Evolutionary conservation across 495 filamentous ascomycete species (phyloP).

Genomic region (Rusavskia elegans): DNA sequence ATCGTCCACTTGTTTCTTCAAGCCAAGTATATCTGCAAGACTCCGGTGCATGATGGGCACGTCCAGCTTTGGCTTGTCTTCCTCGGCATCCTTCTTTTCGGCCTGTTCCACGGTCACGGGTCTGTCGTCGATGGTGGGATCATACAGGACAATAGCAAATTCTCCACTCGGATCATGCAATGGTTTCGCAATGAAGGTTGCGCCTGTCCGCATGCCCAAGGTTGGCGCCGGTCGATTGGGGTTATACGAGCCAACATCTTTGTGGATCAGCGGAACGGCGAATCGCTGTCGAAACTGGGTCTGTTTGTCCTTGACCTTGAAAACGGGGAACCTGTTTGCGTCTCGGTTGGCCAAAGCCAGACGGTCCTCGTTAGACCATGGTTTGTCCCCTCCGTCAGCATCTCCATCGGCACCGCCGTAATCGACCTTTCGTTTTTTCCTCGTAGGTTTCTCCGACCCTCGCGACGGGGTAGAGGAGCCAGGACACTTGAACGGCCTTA

Average conservation of each 20-base stretch:
- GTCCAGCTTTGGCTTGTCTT: slow-evolving; percentile 44
- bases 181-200: slow-evolving; percentile 74
- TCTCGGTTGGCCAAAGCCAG: slow-evolving; percentile 76
- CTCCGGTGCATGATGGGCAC: slow-evolving; percentile 82
- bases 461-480: slow-evolving; percentile 57
- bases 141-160: slow-evolving; percentile 90
- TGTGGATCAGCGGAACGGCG: slow-evolving; percentile 72
- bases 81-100: slow-evolving; percentile 33
- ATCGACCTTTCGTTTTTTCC: slow-evolving; percentile 80
- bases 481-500: slow-evolving; percentile 87
- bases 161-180: slow-evolving; percentile 92
- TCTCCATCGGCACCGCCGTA: slow-evolving; percentile 69
- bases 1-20: slow-evolving; percentile 74
- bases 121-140: slow-evolving; percentile 81
- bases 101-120: slow-evolving; percentile 32
- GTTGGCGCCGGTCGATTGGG: slow-evolving; percentile 66
- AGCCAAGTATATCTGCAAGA: slow-evolving; percentile 85
- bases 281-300: slow-evolving; percentile 70
- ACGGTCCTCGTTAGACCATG: slow-evolving; percentile 79
- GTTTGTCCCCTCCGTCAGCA: slow-evolving; percentile 53
- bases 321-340: slow-evolving; percentile 78
- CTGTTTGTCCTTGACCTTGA: slow-evolving; percentile 77
- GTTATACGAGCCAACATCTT: slow-evolving; percentile 53
- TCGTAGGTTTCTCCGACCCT: slow-evolving; percentile 61
- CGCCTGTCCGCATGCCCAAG: slow-evolving; percentile 69